Evolutionary conservation across 768 basidiomycete genomes (phyloP), one percentile per base, ranked within the genome.

Genomic region (Dendrothele bispora): DNA sequence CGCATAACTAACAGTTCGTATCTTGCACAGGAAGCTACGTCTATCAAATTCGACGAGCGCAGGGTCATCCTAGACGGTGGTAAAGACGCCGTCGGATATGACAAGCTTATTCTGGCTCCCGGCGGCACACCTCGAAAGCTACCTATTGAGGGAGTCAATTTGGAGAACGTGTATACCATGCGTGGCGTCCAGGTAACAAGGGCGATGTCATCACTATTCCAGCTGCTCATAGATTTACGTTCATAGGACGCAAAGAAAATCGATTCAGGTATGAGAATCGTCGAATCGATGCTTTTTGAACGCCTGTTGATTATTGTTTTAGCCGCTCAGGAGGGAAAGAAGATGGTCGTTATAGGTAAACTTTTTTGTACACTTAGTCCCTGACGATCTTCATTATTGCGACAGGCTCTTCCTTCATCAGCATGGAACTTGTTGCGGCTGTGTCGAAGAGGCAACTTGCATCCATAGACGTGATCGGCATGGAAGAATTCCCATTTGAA

Each of bases 401-500:
- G n/a, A n/a, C n/a, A n/a, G n/a, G n/a, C n/a, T n/a, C n/a, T 41
- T 90, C 87, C 12, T 97, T 95, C 70, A 97, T 97, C 57, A 83
- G 87, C 47, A 91, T 97, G 91, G 90, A 94, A 63, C 72, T 92
- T n/a, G 90, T 91, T 6, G 76, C 72, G n/a, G 87, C 90, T 1
- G 66, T 88, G 2, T 65, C 80, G 7, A 83, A 82, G 56, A 82
- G 87, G 44, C 85, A 86, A 54, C 83, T 91, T 18, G 86, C 86
- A 11, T 86, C 84, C 25, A 84, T 94, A 36, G 83, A 89, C 52
- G 84, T 95, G 51, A 79, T 97, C 44, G 92, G 91, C 2, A 84
- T 84, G 82, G 87, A 88, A 55, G 77, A 83, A 44, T 75, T 75
- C 50, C 94, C 94, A 0, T 93, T 95, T 61, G 83, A 91, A 59